These are phyloP conservation scores for Solanum pimpinellifolium DNA, from an alignment of 257 asterid genomes.

Conservation along the genomic window DNA sequence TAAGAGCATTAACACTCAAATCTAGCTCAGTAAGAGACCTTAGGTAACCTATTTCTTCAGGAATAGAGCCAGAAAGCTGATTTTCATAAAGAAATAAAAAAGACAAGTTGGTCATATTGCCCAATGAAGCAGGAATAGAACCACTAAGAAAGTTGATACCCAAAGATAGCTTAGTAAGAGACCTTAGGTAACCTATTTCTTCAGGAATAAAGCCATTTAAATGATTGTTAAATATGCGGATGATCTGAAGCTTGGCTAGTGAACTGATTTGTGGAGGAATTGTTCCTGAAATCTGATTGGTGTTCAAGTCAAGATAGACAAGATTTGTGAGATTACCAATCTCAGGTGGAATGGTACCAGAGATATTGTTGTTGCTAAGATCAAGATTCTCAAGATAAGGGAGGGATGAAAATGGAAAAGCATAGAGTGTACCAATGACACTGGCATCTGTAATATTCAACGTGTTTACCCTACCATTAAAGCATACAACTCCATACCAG, in stretches of 20 bases:
- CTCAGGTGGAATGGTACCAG: background rate
- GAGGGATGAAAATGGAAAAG: background rate
- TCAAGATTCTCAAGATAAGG: accelerated
- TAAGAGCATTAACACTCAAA: accelerated
- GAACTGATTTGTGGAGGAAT: background rate
- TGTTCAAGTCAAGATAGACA: background rate
- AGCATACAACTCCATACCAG: background rate
- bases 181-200: background rate
- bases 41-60: too few relatives aligned
- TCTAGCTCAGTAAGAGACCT: accelerated
- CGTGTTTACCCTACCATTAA: accelerated
- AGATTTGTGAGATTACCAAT: background rate
- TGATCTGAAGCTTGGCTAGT: background rate
- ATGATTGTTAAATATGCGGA: background rate
- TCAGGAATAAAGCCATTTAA: too few relatives aligned
- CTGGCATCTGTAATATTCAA: background rate
- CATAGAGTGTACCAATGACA: background rate
- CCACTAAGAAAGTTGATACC: background rate
- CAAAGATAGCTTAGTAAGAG: background rate
- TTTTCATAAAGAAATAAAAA: accelerated
- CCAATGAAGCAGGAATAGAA: background rate
- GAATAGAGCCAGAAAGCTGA: background rate
- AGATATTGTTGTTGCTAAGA: background rate
- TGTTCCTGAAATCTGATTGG: background rate
- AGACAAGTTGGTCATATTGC: background rate